Percentiles rank a stretch among this genome's conserved stretches.
Evolutionary conservation across 176 grass and related monocot species (phyloP).

Genomic region (Miscanthus lutarioriparius): DNA sequence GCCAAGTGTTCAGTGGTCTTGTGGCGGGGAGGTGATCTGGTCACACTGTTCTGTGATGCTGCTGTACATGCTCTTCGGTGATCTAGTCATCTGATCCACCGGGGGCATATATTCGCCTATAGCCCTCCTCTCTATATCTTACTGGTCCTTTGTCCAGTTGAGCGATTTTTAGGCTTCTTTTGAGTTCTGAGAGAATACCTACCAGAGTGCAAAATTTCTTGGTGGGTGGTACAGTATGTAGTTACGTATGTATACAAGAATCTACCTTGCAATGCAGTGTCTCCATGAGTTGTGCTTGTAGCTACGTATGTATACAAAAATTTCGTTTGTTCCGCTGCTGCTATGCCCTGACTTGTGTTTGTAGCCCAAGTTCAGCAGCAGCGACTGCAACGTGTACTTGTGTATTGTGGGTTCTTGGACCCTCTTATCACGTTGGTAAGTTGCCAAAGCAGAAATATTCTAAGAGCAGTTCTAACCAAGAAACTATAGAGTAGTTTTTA

Average conservation of each 20-base stretch:
- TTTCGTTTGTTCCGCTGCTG: background rate
- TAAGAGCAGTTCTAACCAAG: background rate
- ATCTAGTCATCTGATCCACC: background rate
- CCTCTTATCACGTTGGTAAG: background rate
- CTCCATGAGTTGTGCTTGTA: slow-evolving; percentile 29
- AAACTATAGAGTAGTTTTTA: no score
- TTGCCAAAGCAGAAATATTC: background rate
- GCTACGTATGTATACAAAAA: slow-evolving; percentile 35
- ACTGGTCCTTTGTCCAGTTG: slow-evolving; percentile 37
- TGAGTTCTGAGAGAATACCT: slow-evolving; percentile 12
- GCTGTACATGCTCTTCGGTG: slow-evolving; percentile 6
- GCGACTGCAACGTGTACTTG: background rate
- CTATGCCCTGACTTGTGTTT: background rate
- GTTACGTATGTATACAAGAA: slow-evolving; percentile 36
- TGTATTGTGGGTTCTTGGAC: background rate
- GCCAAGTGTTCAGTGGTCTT: slow-evolving; percentile 96
- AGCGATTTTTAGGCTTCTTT: slow-evolving; percentile 28
- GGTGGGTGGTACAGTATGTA: slow-evolving; percentile 38
- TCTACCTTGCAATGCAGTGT: slow-evolving; percentile 24
- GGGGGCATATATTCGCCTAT: slow-evolving; percentile 1
- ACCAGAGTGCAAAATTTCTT: slow-evolving; percentile 5
- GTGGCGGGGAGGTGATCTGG: slow-evolving; percentile 83
- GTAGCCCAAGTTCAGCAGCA: background rate
- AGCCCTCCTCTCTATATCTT: background rate
- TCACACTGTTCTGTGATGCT: slow-evolving; percentile 5